Percentiles rank a stretch among this genome's conserved stretches.
Conservation (phyloP, 306 rosid genomes). For the Comarum palustre region DNA sequence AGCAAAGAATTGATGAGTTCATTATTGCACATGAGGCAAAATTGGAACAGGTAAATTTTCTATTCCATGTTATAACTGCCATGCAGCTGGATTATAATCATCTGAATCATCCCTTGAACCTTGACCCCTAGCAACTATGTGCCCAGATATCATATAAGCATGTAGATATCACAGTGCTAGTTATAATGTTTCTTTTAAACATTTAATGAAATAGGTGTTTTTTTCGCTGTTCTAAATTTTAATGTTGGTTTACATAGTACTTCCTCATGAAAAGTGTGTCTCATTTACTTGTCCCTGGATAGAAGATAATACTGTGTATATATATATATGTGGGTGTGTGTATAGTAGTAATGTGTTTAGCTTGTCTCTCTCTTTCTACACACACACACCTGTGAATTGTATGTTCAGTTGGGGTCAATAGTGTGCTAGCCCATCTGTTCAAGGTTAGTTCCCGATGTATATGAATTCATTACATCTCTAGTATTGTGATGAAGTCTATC, state of each 20-base stretch:
- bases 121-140: neutral
- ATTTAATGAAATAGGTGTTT: neutral
- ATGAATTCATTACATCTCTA: neutral
- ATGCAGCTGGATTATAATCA: neutral
- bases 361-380: neutral
- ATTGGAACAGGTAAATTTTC: constrained; percentile 56
- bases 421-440: neutral
- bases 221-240: neutral
- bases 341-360: neutral
- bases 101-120: neutral
- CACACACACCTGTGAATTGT: neutral
- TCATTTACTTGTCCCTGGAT: neutral
- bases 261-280: neutral
- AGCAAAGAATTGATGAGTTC: constrained; percentile 64
- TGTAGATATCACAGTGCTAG: neutral
- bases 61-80: neutral
- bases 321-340: neutral
- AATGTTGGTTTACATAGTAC: neutral
- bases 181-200: neutral
- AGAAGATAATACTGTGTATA: neutral
- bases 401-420: neutral
- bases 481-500: neutral
- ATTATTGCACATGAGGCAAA: constrained; percentile 59
- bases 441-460: neutral
- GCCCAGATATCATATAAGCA: neutral